phyloP scores from a whole-genome alignment of 345 rosid genomes.

The Salix exigua region DNA sequence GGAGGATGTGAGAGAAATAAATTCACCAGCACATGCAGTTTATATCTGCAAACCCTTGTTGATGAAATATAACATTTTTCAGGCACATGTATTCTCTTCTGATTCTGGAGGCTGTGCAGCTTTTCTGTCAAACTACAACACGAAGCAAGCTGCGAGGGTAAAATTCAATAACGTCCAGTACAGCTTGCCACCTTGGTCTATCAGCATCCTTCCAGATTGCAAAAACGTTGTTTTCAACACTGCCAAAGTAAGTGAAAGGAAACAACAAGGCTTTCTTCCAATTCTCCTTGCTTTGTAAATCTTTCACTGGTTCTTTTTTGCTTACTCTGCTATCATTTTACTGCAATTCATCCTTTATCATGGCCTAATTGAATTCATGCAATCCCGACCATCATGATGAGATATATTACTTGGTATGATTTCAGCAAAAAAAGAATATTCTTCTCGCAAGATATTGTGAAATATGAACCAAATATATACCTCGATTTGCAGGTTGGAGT shows the following conservation, averaged over 20 bases:
- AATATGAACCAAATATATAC: not conserved
- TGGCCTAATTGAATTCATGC: no score
- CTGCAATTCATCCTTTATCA: no score
- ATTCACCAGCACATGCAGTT: not conserved
- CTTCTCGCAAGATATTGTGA: not conserved
- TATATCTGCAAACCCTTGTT: not conserved
- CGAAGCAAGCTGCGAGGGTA: slow-evolving; percentile 14
- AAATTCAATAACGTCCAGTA: slow-evolving; percentile 22
- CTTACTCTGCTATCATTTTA: no score
- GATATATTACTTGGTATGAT: not conserved
- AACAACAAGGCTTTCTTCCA: no score
- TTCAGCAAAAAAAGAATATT: not conserved
- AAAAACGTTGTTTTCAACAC: slow-evolving; percentile 29
- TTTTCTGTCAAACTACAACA: slow-evolving; percentile 23
- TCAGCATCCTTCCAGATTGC: slow-evolving; percentile 33
- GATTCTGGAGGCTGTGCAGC: slow-evolving; percentile 31
- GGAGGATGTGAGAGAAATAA: not conserved
- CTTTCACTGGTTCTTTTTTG: no score
- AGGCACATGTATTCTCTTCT: slow-evolving; percentile 28
- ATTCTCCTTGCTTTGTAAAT: no score
- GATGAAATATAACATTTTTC: not conserved
- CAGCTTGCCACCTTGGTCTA: slow-evolving; percentile 30
- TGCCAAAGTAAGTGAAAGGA: slow-evolving; percentile 16
- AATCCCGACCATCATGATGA: not conserved
- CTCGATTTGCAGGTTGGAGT: slow-evolving; percentile 22